phyloP scores from a whole-genome alignment of 1,284 basidiomycete genomes.

The Trichosporon sp. region DNA sequence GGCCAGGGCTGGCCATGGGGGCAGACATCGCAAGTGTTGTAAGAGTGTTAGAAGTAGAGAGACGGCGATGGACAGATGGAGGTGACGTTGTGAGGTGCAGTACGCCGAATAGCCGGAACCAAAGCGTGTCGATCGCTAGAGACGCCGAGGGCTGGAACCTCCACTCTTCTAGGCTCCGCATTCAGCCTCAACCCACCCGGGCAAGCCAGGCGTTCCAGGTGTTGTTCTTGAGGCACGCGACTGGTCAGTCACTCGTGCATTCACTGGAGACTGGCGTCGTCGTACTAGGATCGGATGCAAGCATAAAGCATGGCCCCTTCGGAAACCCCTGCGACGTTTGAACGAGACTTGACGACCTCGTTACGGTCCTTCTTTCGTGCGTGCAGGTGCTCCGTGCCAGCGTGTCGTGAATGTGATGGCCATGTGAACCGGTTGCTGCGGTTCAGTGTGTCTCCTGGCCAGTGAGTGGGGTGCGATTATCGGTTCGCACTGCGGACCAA shows the following conservation, averaged over 20 bases:
- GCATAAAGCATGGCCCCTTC: too few relatives aligned
- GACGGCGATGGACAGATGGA: neutral
- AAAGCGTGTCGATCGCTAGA: slow-evolving; percentile 18
- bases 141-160: slow-evolving; percentile 15
- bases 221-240: neutral
- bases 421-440: neutral
- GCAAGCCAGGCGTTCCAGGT: neutral
- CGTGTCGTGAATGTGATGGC: neutral
- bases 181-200: neutral
- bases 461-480: neutral
- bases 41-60: neutral
- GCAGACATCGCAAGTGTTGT: slow-evolving; percentile 8
- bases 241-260: slow-evolving; percentile 1
- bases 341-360: too few relatives aligned
- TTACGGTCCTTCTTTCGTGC: neutral
- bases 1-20: slow-evolving; percentile 17
- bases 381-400: too few relatives aligned
- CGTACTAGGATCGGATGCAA: neutral
- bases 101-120: slow-evolving; percentile 10
- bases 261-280: neutral
- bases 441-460: neutral
- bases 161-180: neutral
- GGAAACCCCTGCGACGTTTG: too few relatives aligned
- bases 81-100: slow-evolving; percentile 9
- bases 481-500: neutral